Conservation (phyloP, 768 basidiomycete genomes). For the Collybia sp. region DNA sequence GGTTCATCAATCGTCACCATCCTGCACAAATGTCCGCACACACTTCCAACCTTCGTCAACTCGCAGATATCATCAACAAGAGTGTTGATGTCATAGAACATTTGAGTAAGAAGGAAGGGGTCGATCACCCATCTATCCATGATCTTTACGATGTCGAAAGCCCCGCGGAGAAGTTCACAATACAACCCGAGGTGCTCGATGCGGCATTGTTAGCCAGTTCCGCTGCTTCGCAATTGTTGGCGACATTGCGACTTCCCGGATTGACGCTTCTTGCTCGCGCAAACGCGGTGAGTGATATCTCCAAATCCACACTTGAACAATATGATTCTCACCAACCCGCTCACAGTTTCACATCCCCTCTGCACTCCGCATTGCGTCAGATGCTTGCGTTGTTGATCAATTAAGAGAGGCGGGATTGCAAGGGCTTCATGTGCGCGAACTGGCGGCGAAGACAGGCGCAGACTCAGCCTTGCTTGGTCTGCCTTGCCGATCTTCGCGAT, state of each 20-base stretch:
- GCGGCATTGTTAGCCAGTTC: conserved; percentile 8
- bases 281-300: conserved; percentile 5
- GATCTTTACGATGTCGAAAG: conserved; percentile 4
- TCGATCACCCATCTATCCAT: conserved; percentile 6
- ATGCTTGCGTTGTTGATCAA: conserved; percentile 22
- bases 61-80: conserved; percentile 6
- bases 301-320: background rate
- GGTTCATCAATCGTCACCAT: too few species aligned
- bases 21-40: background rate
- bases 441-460: conserved; percentile 15
- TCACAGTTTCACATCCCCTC: conserved; percentile 13
- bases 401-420: conserved; percentile 24
- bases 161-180: conserved; percentile 4
- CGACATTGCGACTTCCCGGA: conserved; percentile 6
- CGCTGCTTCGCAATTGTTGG: conserved; percentile 12
- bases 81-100: conserved; percentile 9
- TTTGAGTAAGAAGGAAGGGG: background rate
- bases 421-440: conserved; percentile 23
- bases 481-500: conserved; percentile 1
- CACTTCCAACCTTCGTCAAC: conserved; percentile 6
- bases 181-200: conserved; percentile 4
- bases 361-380: conserved; percentile 10
- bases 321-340: background rate
- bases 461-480: conserved; percentile 22
- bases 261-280: conserved; percentile 1